Evolutionary conservation across 371 early-diverging fungal genomes (phyloP), one percentile per base, ranked within the genome.

Genomic region (Mucor saturninus): DNA sequence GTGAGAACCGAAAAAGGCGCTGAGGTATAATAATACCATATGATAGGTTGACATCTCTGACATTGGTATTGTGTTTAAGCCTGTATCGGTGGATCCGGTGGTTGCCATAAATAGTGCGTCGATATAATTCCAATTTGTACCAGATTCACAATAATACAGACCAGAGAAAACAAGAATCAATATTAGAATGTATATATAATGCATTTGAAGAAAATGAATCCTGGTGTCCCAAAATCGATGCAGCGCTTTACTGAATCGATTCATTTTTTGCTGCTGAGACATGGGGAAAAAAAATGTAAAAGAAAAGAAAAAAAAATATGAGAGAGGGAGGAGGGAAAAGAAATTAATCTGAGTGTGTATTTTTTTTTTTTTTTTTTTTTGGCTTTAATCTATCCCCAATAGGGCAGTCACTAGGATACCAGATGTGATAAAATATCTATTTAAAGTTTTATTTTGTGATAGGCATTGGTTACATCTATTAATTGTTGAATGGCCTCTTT

Each of bases 91-190:
- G 8, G 56, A 43, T 6, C 65, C 67, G 14, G 76, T 71, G 9
- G 70, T 69, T 3, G 72, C 70, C 72, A 76, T 72, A 48, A 71
- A 79, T 5, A 79, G 52, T 0, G 72, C 65, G 56, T 79, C 75
- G 14, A 75, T 60, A 32, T 65, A 79, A 8, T 48, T 50, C 74
- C 74, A 74, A 15, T 64, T 31, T 4, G 71, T 71, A 2, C 71
- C 75, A 29, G 73, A 68, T 55, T 79, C 56, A 35, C 64, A 69
- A 32, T 74, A 79, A 49, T 56, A 79, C 3, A 74, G 30, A 2
- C 71, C 76, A n/a, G 75, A 69, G 29, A 67, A 32, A 4, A 76
- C 38, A 52, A 79, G 76, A 30, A 40, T 56, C 2, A 76, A 5
- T 0, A 49, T 7, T 6, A 60, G 40, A 46, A 74, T 65, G 48